Evolutionary conservation across 768 basidiomycete genomes (phyloP).

Genomic region (Hygrophoropsis aurantiaca): DNA sequence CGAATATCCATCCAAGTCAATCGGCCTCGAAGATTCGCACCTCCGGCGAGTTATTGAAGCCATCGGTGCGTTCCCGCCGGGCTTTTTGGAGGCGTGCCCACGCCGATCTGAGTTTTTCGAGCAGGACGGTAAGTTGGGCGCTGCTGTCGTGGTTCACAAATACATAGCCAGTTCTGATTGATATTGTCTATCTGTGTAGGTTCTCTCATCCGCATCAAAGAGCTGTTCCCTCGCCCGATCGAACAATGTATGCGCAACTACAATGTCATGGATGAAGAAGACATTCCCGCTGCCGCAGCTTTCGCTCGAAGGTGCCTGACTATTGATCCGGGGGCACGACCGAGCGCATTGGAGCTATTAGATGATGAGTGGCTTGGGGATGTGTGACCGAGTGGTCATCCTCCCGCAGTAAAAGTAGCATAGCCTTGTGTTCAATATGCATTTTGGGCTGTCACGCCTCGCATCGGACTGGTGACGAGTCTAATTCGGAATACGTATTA

Average conservation of each 20-base stretch:
- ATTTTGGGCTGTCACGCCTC: too few relatives aligned
- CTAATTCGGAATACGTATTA: too few relatives aligned
- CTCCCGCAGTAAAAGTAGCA: too few relatives aligned
- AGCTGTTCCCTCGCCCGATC: not conserved
- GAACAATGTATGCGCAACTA: not conserved
- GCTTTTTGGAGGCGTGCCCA: slow-evolving; percentile 16
- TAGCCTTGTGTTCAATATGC: too few relatives aligned
- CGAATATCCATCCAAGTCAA: not conserved
- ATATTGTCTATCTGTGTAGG: too few relatives aligned
- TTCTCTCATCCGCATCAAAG: too few relatives aligned
- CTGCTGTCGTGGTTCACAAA: too few relatives aligned
- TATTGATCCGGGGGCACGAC: not conserved
- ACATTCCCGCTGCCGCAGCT: not conserved
- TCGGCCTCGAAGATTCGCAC: slow-evolving; percentile 5
- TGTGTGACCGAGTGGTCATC: not conserved
- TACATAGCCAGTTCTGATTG: too few relatives aligned
- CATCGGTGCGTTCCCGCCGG: slow-evolving; percentile 15
- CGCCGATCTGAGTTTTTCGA: slow-evolving; percentile 2
- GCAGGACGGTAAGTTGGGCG: slow-evolving; percentile 1
- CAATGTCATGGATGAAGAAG: not conserved
- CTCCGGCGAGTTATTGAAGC: slow-evolving; percentile 16
- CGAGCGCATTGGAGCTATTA: not conserved
- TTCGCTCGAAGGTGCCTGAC: not conserved
- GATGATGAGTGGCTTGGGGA: not conserved
- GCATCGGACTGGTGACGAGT: too few relatives aligned